Evolutionary conservation across 2,329 filamentous ascomycete species (phyloP), one percentile per base, ranked within the genome.

Genomic region (Aspergillus sp.): DNA sequence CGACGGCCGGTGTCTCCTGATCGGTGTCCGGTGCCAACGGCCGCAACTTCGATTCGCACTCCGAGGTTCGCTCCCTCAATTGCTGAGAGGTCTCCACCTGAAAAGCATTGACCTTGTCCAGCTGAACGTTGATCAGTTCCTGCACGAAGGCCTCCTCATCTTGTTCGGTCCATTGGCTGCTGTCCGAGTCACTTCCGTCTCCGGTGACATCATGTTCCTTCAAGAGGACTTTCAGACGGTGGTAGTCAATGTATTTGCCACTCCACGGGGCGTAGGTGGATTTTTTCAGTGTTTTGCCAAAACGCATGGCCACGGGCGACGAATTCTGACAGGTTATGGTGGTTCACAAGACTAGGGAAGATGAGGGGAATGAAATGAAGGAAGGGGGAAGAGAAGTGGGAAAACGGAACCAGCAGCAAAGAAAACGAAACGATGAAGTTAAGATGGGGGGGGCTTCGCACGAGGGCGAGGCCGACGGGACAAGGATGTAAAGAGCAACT

Each of bases 91-190:
- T 92, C 66, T 90, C 84, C 63, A 88, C 85, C 77, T 98, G 95
- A 78, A 98, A 98, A 55, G 85, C 80, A 73, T 94, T 90, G 62
- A 98, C 94, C 80, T 97, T 98, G 71, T 98, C 93, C 65, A 99
- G 84, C 80, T 99, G 92, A 29, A 90, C 87, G 73, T 96, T 97
- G 77, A 97, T 88, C 66, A 98, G 85, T 81, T 98, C 94, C 74
- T 97, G 91, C 72, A 94, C 95, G 78, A 99, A 99, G 39, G 85
- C 86, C 72, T 90, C 91, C 82, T 98, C 95, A 74, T 99, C 95
- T 51, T 93, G 88, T 70, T 96, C 92, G 26, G 93, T 96, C 95
- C 95, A 99, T 46, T 77, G 70, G 60, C 86, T 81, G 54, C 81
- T 82, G 55, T 85, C 82, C 22, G 89, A 87, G 54, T 76, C 74